Evolutionary conservation across 306 rosid species (phyloP).

Genomic region (Abrus pulchellus): DNA sequence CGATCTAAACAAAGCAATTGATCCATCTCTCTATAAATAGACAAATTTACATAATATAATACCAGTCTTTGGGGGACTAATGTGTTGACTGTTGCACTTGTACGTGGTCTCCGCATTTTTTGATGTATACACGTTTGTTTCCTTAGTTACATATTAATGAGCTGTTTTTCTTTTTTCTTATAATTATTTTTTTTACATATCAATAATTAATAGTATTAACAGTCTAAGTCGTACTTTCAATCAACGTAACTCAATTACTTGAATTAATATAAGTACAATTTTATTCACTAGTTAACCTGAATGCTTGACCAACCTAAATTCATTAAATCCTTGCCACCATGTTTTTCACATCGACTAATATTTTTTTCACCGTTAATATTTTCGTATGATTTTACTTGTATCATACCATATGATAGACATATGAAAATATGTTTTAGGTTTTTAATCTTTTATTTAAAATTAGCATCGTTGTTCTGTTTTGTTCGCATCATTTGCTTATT

Average conservation of each 20-base stretch:
- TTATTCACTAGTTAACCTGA: not conserved
- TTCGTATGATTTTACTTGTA: not conserved
- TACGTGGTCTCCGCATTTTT: constrained; percentile 12
- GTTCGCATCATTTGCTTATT: constrained; percentile 5
- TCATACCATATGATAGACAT: not conserved
- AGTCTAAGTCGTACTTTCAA: not conserved
- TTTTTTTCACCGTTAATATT: not conserved
- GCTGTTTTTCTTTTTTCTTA: no score
- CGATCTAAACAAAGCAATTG: constrained; percentile 12
- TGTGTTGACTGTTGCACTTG: constrained; percentile 22
- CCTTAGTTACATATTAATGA: not conserved
- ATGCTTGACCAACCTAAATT: not conserved
- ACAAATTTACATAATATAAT: constrained; percentile 34
- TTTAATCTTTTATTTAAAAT: not conserved
- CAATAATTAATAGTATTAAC: not conserved
- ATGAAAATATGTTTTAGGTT: not conserved
- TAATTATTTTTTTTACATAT: not conserved
- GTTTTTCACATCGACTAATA: not conserved
- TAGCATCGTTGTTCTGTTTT: not conserved
- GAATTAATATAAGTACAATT: not conserved
- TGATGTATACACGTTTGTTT: not conserved
- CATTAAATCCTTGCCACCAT: not conserved
- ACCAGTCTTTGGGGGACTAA: constrained; percentile 22
- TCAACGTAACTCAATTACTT: not conserved
- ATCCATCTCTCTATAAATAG: constrained; percentile 14